Percentiles rank a stretch among this genome's conserved stretches.
These are phyloP conservation scores for Chlamydomonas applanata DNA, from an alignment of 139 green algal genomes.

Conservation along the genomic window DNA sequence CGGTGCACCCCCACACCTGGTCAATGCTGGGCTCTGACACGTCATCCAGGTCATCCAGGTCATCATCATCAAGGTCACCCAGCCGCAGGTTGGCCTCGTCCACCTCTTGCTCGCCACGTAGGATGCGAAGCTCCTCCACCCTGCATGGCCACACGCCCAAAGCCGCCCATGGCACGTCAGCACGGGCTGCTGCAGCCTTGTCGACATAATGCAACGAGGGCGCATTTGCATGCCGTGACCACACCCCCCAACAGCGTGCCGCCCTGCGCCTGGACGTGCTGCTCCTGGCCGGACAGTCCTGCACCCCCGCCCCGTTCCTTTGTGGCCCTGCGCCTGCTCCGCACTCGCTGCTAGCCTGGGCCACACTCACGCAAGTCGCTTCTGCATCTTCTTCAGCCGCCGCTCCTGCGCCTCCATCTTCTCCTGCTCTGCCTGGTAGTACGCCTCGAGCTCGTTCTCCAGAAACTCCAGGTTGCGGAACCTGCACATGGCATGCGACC, in stretches of 20 bases:
- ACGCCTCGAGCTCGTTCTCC: conserved; percentile 59
- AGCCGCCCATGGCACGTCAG: no score
- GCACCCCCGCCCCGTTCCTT: no score
- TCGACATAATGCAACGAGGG: no score
- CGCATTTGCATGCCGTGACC: no score
- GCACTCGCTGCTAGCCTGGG: no score
- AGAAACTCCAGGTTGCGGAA: conserved; percentile 83
- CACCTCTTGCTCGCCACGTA: conserved; percentile 66
- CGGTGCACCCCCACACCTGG: background rate
- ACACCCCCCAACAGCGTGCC: no score
- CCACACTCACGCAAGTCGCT: conserved; percentile 52
- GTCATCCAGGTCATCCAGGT: conserved; percentile 18
- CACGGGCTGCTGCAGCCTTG: no score
- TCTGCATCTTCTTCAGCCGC: conserved; percentile 78
- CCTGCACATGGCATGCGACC: background rate
- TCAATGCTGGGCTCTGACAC: conserved; percentile 7
- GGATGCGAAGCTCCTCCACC: conserved; percentile 74
- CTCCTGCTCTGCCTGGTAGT: conserved; percentile 62
- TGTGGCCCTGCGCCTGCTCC: no score
- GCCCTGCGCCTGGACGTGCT: no score
- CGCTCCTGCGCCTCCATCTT: conserved; percentile 60
- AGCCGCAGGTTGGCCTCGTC: conserved; percentile 40
- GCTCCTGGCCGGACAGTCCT: no score
- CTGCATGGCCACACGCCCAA: no score
- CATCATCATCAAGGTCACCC: conserved; percentile 7